A percentile compares a stretch with the other conserved stretches of the same genome.
Evolutionary conservation across 352 stramenopile genomes (phyloP).

Genomic region (Globisporangium acanthophoron): DNA sequence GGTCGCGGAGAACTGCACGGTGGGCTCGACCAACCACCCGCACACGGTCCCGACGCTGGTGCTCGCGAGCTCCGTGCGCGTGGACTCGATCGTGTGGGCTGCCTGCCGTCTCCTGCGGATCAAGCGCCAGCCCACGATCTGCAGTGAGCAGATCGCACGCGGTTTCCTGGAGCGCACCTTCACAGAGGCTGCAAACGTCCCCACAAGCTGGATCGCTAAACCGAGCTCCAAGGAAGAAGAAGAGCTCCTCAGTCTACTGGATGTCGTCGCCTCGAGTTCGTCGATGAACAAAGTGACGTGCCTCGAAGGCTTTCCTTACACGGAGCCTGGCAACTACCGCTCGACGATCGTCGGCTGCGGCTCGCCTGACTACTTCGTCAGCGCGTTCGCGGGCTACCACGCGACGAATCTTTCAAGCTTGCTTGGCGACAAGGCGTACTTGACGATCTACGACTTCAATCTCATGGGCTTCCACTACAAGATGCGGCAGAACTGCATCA

Average conservation of each 20-base stretch:
- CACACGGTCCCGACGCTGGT: constrained; percentile 22
- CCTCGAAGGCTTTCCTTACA: constrained; percentile 32
- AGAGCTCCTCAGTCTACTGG: constrained; percentile 31
- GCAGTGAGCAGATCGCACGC: constrained; percentile 35
- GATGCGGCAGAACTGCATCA: constrained; percentile 21
- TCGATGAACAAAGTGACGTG: constrained; percentile 30
- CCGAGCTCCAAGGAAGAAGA: constrained; percentile 26
- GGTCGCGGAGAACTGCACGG: constrained; percentile 31
- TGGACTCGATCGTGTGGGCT: constrained; percentile 39
- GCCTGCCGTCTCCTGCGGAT: constrained; percentile 37
- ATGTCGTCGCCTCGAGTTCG: constrained; percentile 41
- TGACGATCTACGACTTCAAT: constrained; percentile 18
- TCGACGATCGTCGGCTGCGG: constrained; percentile 26
- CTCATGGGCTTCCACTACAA: constrained; percentile 27
- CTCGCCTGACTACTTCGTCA: constrained; percentile 22
- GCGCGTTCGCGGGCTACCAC: constrained; percentile 20
- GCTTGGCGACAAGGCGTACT: constrained; percentile 17
- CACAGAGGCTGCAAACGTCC: constrained; percentile 2
- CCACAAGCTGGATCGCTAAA: constrained; percentile 1
- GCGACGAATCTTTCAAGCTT: constrained; percentile 11
- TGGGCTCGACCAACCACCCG: constrained; percentile 17
- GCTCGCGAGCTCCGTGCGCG: constrained; percentile 27
- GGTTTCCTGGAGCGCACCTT: constrained; percentile 32
- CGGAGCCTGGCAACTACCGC: constrained; percentile 14
- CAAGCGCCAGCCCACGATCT: constrained; percentile 39